These are phyloP conservation scores for Pochonia chlamydosporia DNA, from an alignment of 2,329 filamentous ascomycete genomes.

Conservation along the genomic window DNA sequence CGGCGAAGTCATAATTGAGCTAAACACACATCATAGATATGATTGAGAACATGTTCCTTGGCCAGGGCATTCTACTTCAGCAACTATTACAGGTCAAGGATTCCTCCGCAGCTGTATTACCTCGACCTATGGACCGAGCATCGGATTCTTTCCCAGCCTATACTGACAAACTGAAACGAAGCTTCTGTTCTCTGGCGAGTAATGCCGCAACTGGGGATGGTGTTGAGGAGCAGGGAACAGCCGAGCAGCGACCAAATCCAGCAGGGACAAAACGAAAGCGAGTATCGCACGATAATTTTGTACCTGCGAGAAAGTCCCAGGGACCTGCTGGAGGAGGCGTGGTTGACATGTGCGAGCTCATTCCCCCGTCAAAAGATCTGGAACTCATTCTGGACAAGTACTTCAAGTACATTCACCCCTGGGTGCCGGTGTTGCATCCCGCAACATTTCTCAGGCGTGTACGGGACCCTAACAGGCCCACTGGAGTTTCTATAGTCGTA, in stretches of 20 bases:
- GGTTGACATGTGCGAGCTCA: not conserved
- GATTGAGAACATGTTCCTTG: constrained; percentile 33
- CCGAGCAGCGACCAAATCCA: not conserved
- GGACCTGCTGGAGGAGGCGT: not conserved
- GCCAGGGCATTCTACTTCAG: constrained; percentile 29
- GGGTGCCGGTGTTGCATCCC: constrained; percentile 8
- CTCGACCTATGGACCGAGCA: not conserved
- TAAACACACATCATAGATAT: not conserved
- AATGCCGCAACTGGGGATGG: not conserved
- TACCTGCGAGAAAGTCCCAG: not conserved
- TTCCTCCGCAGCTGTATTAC: not conserved
- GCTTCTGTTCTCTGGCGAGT: not conserved
- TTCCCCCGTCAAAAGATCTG: not conserved
- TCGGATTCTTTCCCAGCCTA: not conserved
- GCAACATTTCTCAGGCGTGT: constrained; percentile 5
- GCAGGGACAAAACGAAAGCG: not conserved
- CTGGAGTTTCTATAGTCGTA: constrained; percentile 1
- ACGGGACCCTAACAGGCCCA: not conserved
- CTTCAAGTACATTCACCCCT: not conserved
- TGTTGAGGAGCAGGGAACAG: not conserved
- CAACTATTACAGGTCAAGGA: constrained; percentile 20
- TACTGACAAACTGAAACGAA: constrained; percentile 16
- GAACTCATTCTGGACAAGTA: not conserved
- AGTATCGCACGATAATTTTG: not conserved
- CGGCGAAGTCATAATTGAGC: not conserved